Evolutionary conservation across 306 rosid genomes (phyloP), one percentile per base, ranked within the genome.

Genomic region (Trifolium subterraneum): DNA sequence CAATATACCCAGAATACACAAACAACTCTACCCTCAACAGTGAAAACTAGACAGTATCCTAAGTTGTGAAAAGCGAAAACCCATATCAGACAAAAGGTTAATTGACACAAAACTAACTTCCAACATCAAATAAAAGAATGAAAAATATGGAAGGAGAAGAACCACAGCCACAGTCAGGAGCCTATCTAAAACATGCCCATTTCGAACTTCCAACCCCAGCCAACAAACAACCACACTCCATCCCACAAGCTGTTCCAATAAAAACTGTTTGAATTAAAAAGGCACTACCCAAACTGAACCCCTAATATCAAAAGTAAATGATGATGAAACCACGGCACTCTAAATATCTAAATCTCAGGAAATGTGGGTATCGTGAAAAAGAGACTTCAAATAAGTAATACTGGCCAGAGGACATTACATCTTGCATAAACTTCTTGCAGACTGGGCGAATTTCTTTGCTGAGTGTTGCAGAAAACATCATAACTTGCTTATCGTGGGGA

Each of bases 351-450:
- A 66, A 54, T 85, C 93, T 81, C 18, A 63, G 85, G 78, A 84
- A 85, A 78, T 79, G 85, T 31, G 84, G 68, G 79, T 78, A 93
- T 69, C 70, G 86, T 83, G 85, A 82, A 93, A 89, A 88, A 86
- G 78, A 89, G 87, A 87, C 93, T 83, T 87, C 91, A 77, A 91
- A 88, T 91, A 80, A 93, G 96, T 85, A 88, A 83, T 58, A 83
- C 87, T 87, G 93, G 93, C 90, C 91, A 91, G 74, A 85, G 85
- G 74, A 92, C 93, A 92, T 94, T 94, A 94, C 99, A 88, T 94
- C 99, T 92, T 92, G 99, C 99, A 94, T 94, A 75, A 94, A 94
- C 75, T 92, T 94, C 87, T 94, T 92, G 97, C 99, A 94, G 86
- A 94, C 99, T 39, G 99, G 99, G 29, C 99, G 97, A 65, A 94